Evolutionary conservation across 2,329 filamentous ascomycete genomes (phyloP), one percentile per base, ranked within the genome.

Genomic region (Hypoxylon sp.): DNA sequence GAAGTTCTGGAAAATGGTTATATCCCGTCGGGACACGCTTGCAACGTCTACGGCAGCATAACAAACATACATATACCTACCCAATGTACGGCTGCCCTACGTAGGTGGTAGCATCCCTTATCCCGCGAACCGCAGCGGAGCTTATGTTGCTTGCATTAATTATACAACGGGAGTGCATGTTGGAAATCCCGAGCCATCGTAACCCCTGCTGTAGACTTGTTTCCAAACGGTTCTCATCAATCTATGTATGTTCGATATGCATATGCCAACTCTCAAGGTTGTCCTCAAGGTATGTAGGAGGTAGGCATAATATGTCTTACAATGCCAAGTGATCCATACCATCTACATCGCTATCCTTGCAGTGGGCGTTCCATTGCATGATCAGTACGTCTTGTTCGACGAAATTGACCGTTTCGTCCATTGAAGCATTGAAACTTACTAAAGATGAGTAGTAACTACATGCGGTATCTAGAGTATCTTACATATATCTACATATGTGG

Each of bases 61-160:
- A 66, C 42, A 59, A 61, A 35, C 64, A 59, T 61, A 56, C 50
- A 37, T 53, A 57, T 31, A 55, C 40, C 30, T 11, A 42, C 25
- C 25, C 4, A 33, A 63, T 63, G 49, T 67, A 55, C 40, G 58
- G 66, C 49, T 67, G 63, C 60, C 63, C 48, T 66, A 62, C 60
- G 40, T 69, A 69, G 42, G 69, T 66, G 49, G 66, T 66, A 10
- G 61, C 46, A 69, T 66, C 51, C 65, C 53, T 56, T 51, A 33
- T 66, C 63, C 66, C 69, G 61, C 63, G 69, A 64, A 71, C 64
- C 63, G 64, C 63, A 69, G 66, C 69, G 66, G 69, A 71, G 61
- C 64, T 71, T 69, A 69, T 69, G 69, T 69, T 69, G 61, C 63
- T 60, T 67, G 69, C 66, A 71, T 71, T 64, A 69, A 65, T 69